A percentile compares a stretch with the other conserved stretches of the same genome.
phyloP scores from a whole-genome alignment of 2,329 filamentous ascomycete species.

The Dothistroma pini region DNA sequence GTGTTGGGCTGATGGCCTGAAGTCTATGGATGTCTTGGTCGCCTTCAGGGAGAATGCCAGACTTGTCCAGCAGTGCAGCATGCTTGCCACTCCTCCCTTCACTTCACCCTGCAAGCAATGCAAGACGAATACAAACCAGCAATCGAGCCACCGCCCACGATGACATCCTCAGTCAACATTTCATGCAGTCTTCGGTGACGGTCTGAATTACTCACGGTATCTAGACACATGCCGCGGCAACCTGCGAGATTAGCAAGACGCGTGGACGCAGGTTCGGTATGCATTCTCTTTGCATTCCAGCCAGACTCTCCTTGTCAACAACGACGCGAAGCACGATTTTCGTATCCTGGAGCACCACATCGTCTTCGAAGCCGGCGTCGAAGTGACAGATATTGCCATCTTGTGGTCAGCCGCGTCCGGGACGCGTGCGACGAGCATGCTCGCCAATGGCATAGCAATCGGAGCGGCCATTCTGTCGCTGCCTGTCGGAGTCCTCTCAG shows the following conservation, averaged over 20 bases:
- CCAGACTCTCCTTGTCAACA: neutral
- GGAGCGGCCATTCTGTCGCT: constrained; percentile 15
- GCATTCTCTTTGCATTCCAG: constrained; percentile 4
- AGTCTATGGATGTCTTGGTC: no score
- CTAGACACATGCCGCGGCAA: constrained; percentile 6
- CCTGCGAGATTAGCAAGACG: neutral
- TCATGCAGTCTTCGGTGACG: no score
- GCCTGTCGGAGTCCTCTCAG: constrained; percentile 13
- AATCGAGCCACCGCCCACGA: no score
- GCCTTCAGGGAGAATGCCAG: no score
- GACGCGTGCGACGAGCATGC: constrained; percentile 10
- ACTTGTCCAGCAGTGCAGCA: no score
- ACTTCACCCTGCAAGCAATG: no score
- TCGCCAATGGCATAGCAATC: constrained; percentile 10
- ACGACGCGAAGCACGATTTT: neutral
- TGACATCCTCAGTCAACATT: no score
- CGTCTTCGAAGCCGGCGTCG: neutral
- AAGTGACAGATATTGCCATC: neutral
- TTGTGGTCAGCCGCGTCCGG: neutral
- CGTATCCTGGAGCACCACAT: neutral
- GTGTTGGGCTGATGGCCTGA: no score
- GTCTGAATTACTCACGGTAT: neutral
- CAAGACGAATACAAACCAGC: no score
- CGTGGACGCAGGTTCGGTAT: neutral
- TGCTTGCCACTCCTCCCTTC: no score